A percentile compares a stretch with the other conserved stretches of the same genome.
Evolutionary conservation across 176 grass and related monocot genomes (phyloP).

Genomic region (Aegilops bicornis): DNA sequence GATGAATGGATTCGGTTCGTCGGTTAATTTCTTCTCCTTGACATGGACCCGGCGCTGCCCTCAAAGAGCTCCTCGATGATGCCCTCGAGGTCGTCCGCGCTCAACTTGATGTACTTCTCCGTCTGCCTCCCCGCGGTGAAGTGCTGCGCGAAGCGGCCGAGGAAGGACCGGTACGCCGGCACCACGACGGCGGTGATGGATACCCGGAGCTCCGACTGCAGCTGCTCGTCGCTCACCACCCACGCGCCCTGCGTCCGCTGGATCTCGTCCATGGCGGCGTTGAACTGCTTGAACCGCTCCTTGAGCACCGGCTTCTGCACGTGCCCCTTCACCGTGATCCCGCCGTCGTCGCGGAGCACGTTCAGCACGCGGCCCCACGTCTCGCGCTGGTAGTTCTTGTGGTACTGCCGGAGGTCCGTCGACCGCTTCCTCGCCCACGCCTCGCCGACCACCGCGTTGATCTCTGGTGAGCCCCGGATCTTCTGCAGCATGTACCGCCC

Average conservation of each 20-base stretch:
- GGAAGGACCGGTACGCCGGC: constrained; percentile 85
- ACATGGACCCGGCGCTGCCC: constrained; percentile 67
- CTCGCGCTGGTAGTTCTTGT: constrained; percentile 99
- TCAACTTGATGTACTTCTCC: constrained; percentile 88
- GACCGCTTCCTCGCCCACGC: constrained; percentile 70
- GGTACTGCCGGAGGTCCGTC: constrained; percentile 73
- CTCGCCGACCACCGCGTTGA: constrained; percentile 61
- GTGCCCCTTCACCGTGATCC: constrained; percentile 67
- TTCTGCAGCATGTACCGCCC: constrained; percentile 86
- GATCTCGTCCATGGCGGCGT: constrained; percentile 84
- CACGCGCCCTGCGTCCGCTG: constrained; percentile 79
- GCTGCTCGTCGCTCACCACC: constrained; percentile 87
- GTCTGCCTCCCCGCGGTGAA: constrained; percentile 59
- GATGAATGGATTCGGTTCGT: neutral
- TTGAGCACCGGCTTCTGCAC: constrained; percentile 76
- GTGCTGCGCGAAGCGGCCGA: constrained; percentile 59
- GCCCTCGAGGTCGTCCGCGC: constrained; percentile 72
- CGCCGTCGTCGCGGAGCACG: constrained; percentile 65
- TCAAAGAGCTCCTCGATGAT: constrained; percentile 89
- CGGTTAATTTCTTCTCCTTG: constrained; percentile 44
- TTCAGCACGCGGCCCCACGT: constrained; percentile 74
- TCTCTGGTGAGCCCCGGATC: constrained; percentile 76
- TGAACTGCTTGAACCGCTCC: constrained; percentile 93
- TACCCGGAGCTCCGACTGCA: constrained; percentile 92
- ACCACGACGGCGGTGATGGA: constrained; percentile 81